Percentiles rank a stretch among this genome's conserved stretches.
Evolutionary conservation across 78 protist species (phyloP).

Genomic region (slime mould (Dictyostelium discoideum)): dicty_2.7 NC_007088.5:7197501-7198000

Average conservation of each 20-base stretch:
- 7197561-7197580: neutral
- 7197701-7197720: constrained; percentile 18
- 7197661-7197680: neutral
- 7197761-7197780: neutral
- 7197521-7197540: neutral
- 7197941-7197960: neutral
- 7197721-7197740: neutral
- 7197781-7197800: neutral
- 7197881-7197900: neutral
- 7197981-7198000: neutral
- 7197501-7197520: neutral
- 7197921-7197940: neutral
- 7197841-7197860: neutral
- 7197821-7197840: neutral
- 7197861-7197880: neutral
- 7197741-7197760: neutral
- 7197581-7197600: constrained; percentile 15
- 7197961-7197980: neutral
- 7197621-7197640: neutral
- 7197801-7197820: neutral
- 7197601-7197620: neutral
- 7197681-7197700: neutral
- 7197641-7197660: neutral
- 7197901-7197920: neutral
- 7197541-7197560: neutral